phyloP scores from a whole-genome alignment of 106 monocot species.

The Dactylorhiza incarnata region DNA sequence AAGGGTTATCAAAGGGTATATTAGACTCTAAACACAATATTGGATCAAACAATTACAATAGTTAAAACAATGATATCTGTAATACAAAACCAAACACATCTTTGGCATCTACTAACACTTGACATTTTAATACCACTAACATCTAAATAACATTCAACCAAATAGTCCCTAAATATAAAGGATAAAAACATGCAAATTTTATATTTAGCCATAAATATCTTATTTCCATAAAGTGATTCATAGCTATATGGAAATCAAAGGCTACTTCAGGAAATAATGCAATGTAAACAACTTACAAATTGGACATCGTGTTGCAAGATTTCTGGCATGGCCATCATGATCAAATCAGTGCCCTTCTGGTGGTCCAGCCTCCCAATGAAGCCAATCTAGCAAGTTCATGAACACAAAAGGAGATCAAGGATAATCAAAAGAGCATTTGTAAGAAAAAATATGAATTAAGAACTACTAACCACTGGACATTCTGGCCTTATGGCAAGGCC shows the following conservation, averaged over 20 bases:
- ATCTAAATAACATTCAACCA: too few species aligned
- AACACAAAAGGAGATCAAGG: not conserved
- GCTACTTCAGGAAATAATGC: not conserved
- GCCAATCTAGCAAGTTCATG: slow-evolving; percentile 49
- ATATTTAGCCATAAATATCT: not conserved
- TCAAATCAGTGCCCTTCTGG: slow-evolving; percentile 91
- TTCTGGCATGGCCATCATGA: slow-evolving; percentile 49
- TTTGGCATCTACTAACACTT: too few species aligned
- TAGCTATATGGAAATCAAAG: not conserved
- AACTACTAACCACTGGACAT: slow-evolving; percentile 56
- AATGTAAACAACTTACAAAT: slow-evolving; percentile 49
- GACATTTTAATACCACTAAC: too few species aligned
- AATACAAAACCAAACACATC: too few species aligned
- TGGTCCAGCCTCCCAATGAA: slow-evolving; percentile 92
- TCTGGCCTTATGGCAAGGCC: slow-evolving; percentile 52
- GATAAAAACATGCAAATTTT: not conserved
- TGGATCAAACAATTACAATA: too few species aligned
- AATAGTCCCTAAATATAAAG: not conserved
- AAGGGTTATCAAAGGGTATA: too few species aligned
- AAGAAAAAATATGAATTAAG: not conserved
- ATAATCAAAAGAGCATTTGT: slow-evolving; percentile 3
- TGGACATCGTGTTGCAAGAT: slow-evolving; percentile 73
- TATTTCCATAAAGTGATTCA: not conserved
- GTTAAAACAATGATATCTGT: too few species aligned
- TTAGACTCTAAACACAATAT: too few species aligned